Percentiles rank a stretch among this genome's conserved stretches.
These are phyloP conservation scores for Saprolegnia diclina DNA, from an alignment of 352 stramenopile species.

Conservation along the genomic window DNA sequence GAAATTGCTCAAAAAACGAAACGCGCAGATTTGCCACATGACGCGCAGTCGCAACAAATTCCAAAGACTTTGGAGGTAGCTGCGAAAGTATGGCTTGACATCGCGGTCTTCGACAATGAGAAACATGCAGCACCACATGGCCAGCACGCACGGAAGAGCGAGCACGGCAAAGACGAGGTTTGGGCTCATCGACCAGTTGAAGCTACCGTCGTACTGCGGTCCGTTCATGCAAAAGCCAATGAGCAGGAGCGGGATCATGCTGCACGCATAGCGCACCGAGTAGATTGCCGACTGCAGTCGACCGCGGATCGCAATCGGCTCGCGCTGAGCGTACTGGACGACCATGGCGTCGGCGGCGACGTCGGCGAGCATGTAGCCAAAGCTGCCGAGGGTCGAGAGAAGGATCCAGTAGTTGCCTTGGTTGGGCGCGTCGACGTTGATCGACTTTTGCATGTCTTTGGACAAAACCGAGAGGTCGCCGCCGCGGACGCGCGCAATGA, in stretches of 20 bases:
- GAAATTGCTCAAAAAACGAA: slow-evolving; percentile 47
- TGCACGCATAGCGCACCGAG: slow-evolving; percentile 40
- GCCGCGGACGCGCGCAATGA: slow-evolving; percentile 25
- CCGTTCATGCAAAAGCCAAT: slow-evolving; percentile 33
- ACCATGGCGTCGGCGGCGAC: slow-evolving; percentile 12
- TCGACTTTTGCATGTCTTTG: slow-evolving; percentile 15
- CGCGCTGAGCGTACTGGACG: slow-evolving; percentile 10
- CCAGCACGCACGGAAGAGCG: not conserved
- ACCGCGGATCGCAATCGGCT: slow-evolving; percentile 32
- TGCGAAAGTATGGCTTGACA: slow-evolving; percentile 11
- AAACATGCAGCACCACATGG: not conserved
- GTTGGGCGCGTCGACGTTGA: not conserved
- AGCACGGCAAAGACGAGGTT: slow-evolving; percentile 37
- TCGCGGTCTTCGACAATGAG: slow-evolving; percentile 14
- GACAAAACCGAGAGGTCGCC: slow-evolving; percentile 33
- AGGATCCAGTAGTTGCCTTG: slow-evolving; percentile 5
- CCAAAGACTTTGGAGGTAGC: slow-evolving; percentile 32
- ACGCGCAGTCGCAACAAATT: not conserved
- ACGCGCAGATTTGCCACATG: slow-evolving; percentile 45
- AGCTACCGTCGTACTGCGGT: slow-evolving; percentile 43
- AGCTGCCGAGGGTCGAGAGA: slow-evolving; percentile 6
- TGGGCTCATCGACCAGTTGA: slow-evolving; percentile 45
- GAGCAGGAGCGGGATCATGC: slow-evolving; percentile 26
- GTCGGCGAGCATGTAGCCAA: slow-evolving; percentile 18
- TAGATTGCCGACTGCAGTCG: slow-evolving; percentile 45